Evolutionary conservation across 139 green algal genomes (phyloP), one percentile per base, ranked within the genome.

Genomic region (Edaphochlamys debaryana): DNA sequence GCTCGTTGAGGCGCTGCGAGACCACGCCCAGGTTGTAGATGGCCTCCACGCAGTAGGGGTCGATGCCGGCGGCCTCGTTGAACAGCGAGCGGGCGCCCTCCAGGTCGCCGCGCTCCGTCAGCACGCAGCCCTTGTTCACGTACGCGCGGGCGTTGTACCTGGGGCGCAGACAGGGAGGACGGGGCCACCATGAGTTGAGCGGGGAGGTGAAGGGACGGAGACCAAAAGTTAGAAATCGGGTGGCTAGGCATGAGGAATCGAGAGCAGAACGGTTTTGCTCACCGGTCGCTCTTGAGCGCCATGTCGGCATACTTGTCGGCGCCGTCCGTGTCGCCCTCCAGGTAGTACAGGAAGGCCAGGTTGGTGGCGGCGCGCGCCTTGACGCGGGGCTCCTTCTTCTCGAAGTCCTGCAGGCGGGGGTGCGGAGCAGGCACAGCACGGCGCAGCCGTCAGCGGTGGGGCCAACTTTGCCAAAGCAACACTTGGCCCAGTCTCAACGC

Each of bases 281-380:
- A 87, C 80, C 88, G 85, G 84, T 98, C 94, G 4, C 81, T 92
- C 64, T 92, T 90, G 7, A 96, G 86, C 32, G 93, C 92, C 69
- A 95, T 87, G 20, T 96, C 89, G 3, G 89, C 89, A 86, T 97
- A 96, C 76, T 91, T 91, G 42, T 94, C 89, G 37, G 72, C 73
- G 41, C 86, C 66, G 27, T 89, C 85, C 32, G 92, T 58, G 32
- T 96, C 90, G 23, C 85, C 91, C 88, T 98, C 94, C 67, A 96
- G 85, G 58, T 93, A 87, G 88, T 95, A 92, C 42, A 98, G 87
- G 77, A 93, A 96, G 20, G 91, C 89, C 67, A 98, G 89, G 80
- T 96, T 97, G 76, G 93, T 96, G 60, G 95, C 93, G 20, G 95
- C 94, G 54, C 87, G 87, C 25, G 94, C 93, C 74, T 93, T 89